Conservation (phyloP, 2,329 filamentous ascomycete genomes). For the Aspergillus viridinutans region DNA sequence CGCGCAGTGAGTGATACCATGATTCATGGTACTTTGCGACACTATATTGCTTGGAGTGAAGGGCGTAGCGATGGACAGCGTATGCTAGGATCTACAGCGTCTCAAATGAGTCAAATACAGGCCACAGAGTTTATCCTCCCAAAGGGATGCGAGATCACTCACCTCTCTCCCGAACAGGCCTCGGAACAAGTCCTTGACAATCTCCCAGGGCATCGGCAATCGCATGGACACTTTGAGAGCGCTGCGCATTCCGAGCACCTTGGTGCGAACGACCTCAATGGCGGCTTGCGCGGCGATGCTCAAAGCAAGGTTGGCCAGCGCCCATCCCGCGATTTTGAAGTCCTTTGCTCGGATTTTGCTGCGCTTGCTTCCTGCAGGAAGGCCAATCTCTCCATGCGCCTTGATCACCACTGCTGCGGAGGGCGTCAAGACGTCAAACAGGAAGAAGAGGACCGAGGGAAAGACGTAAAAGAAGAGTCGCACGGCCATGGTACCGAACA, state of each 20-base stretch:
- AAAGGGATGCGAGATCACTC: slow-evolving; percentile 13
- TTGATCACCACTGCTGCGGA: slow-evolving; percentile 67
- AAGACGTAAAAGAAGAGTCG: slow-evolving; percentile 67
- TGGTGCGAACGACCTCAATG: slow-evolving; percentile 54
- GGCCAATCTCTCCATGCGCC: slow-evolving; percentile 53
- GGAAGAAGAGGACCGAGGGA: slow-evolving; percentile 67
- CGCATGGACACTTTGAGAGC: slow-evolving; percentile 55
- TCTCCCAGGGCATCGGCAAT: slow-evolving; percentile 60
- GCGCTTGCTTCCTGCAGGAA: slow-evolving; percentile 42
- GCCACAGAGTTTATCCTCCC: neutral
- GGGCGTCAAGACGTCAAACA: slow-evolving; percentile 68
- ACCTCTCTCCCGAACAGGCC: slow-evolving; percentile 57
- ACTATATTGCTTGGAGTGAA: slow-evolving; percentile 57
- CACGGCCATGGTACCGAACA: slow-evolving; percentile 65
- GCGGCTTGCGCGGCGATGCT: slow-evolving; percentile 51
- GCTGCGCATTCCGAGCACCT: slow-evolving; percentile 51
- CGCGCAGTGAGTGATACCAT: slow-evolving; percentile 54
- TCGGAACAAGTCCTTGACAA: slow-evolving; percentile 52
- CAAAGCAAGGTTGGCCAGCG: slow-evolving; percentile 53
- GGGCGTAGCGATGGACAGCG: slow-evolving; percentile 65
- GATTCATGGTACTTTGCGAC: slow-evolving; percentile 51
- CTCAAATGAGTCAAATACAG: neutral
- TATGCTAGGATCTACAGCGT: slow-evolving; percentile 46
- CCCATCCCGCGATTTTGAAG: slow-evolving; percentile 51
- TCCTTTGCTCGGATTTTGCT: slow-evolving; percentile 39